These are phyloP conservation scores for Cladosporium sp. DNA, from an alignment of 2,329 filamentous ascomycete species.

Conservation along the genomic window DNA sequence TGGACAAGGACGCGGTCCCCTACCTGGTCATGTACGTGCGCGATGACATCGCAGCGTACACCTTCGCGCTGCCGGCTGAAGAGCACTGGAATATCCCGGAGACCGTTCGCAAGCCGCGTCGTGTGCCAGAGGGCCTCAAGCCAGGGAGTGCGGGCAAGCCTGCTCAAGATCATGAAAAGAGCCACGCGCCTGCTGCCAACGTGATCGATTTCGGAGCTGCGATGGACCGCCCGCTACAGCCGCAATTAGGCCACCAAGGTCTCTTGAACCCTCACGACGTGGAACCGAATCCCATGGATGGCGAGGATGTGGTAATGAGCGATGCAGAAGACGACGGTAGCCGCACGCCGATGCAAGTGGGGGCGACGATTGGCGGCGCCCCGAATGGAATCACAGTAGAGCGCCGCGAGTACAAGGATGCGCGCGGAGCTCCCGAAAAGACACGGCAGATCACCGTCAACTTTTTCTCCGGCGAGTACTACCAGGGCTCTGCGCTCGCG, in stretches of 20 bases:
- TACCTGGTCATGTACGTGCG: constrained; percentile 54
- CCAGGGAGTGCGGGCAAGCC: neutral
- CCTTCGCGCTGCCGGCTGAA: constrained; percentile 30
- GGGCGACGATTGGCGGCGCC: constrained; percentile 34
- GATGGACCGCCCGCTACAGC: neutral
- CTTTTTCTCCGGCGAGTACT: constrained; percentile 51
- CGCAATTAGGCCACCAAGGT: neutral
- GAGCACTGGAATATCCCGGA: constrained; percentile 12
- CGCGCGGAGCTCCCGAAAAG: neutral
- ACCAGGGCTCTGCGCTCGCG: constrained; percentile 45
- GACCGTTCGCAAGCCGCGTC: constrained; percentile 4
- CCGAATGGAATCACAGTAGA: constrained; percentile 36
- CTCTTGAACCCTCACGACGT: neutral
- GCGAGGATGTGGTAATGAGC: constrained; percentile 29
- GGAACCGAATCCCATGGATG: constrained; percentile 32
- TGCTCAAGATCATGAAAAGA: neutral
- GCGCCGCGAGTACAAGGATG: neutral
- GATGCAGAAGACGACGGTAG: constrained; percentile 18
- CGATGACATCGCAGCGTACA: constrained; percentile 36
- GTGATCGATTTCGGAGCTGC: neutral
- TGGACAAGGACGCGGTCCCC: constrained; percentile 32
- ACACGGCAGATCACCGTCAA: constrained; percentile 45
- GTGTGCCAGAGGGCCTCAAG: neutral
- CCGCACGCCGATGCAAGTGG: neutral
- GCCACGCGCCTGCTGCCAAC: neutral